Conservation (phyloP, 164 flowering plant species). For the Annona squamosa region DNA sequence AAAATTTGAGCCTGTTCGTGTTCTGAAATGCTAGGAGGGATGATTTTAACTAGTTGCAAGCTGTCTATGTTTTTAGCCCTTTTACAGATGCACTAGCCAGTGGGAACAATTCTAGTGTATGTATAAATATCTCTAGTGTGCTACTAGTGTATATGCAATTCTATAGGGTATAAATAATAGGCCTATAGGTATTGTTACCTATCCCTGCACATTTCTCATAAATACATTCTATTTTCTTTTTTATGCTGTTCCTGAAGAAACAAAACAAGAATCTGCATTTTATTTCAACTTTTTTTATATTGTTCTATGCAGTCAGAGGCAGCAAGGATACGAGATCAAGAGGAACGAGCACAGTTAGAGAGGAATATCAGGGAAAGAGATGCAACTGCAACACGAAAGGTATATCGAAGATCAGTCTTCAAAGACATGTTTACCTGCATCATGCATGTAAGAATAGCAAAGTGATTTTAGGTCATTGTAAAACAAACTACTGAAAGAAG, state of each 20-base stretch:
- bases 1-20: not conserved
- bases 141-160: no score
- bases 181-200: not conserved
- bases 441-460: not conserved
- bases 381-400: constrained; percentile 84
- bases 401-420: constrained; percentile 11
- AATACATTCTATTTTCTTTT: not conserved
- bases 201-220: not conserved
- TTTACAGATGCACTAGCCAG: no score
- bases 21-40: not conserved
- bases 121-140: no score
- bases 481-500: not conserved
- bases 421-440: not conserved
- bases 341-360: constrained; percentile 82
- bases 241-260: not conserved
- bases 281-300: constrained; percentile 1
- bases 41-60: not conserved
- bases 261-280: no score
- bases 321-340: constrained; percentile 73
- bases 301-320: constrained; percentile 62
- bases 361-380: constrained; percentile 67
- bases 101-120: no score
- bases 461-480: not conserved
- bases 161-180: not conserved
- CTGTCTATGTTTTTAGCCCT: not conserved